These are phyloP conservation scores for Calonectria pseudoturangicola DNA, from an alignment of 2,329 filamentous ascomycete species.

Conservation along the genomic window DNA sequence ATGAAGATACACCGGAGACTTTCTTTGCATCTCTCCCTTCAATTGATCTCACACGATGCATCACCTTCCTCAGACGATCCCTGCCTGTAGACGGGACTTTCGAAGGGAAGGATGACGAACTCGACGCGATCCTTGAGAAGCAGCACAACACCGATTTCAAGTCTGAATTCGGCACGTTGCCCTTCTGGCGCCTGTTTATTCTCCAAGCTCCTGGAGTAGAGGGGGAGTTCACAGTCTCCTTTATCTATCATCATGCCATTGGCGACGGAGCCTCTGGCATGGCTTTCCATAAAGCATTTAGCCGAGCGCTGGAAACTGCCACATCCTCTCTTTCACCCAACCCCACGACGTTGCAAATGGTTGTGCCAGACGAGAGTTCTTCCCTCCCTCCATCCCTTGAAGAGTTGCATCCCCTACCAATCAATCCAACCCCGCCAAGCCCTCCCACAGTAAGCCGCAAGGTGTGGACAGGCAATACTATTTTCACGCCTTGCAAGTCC, in stretches of 20 bases:
- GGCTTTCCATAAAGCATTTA: conserved; percentile 65
- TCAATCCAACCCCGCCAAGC: conserved; percentile 57
- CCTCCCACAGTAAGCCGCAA: conserved; percentile 59
- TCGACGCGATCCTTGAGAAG: conserved; percentile 62
- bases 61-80: conserved; percentile 58
- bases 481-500: conserved; percentile 47
- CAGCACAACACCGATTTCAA: conserved; percentile 62
- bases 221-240: conserved; percentile 63
- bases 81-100: conserved; percentile 32
- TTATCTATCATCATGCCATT: conserved; percentile 69
- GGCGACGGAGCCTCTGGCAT: conserved; percentile 67
- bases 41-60: conserved; percentile 62
- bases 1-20: conserved; percentile 61
- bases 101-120: conserved; percentile 59
- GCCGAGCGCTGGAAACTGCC: conserved; percentile 56
- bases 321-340: conserved; percentile 34
- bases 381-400: conserved; percentile 64
- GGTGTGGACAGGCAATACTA: conserved; percentile 63
- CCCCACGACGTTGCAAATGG: background rate
- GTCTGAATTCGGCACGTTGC: conserved; percentile 58
- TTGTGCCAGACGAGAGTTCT: conserved; percentile 44
- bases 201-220: conserved; percentile 53
- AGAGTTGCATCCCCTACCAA: conserved; percentile 60
- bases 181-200: conserved; percentile 67
- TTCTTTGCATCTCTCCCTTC: conserved; percentile 66